Evolutionary conservation across 2,329 filamentous ascomycete species (phyloP), one percentile per base, ranked within the genome.

Genomic region (Hymenoscyphus infarciens): DNA sequence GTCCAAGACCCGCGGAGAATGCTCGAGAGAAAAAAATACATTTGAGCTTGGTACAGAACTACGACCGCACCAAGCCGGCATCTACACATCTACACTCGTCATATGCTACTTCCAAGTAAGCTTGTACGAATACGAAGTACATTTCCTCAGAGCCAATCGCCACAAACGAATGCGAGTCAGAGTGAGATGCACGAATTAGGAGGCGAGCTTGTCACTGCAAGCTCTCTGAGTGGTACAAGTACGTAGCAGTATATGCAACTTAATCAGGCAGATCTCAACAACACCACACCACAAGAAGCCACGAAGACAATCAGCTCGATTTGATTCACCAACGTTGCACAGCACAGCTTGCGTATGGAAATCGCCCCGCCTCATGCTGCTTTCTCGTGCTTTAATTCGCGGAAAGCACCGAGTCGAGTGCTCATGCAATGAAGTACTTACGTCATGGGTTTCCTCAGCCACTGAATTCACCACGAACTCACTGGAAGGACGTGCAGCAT

Each of bases 311-410:
- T 49, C 42, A 49, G 42, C n/a, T 19, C n/a, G 19, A 49, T 10
- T 11, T 49, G 42, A 49, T 49, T 49, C 42, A 49, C 42, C 42
- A 49, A 45, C n/a, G 39, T 45, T 45, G 39, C 39, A 45, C 39
- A 45, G 39, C 39, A 45, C 39, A 45, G 39, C 16, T 45, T 45
- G n/a, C 39, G 39, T 45, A 11, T 45, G 39, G 8, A 45, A 49
- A 22, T 49, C 19, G 45, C 10, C n/a, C 16, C n/a, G 19, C n/a
- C n/a, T 6, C 42, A 10, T 19, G 42, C 42, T 49, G n/a, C n/a
- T 52, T 22, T 13, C 10, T 5, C 19, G 19, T 52, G n/a, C 19
- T 22, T 22, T 52, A 22, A 52, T 52, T 52, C 45, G 45, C 19
- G 45, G 45, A 52, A 52, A 52, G 45, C 19, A 52, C 45, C 45